Evolutionary conservation across 352 stramenopile species (phyloP).

Genomic region (Saprolegnia diclina): DNA sequence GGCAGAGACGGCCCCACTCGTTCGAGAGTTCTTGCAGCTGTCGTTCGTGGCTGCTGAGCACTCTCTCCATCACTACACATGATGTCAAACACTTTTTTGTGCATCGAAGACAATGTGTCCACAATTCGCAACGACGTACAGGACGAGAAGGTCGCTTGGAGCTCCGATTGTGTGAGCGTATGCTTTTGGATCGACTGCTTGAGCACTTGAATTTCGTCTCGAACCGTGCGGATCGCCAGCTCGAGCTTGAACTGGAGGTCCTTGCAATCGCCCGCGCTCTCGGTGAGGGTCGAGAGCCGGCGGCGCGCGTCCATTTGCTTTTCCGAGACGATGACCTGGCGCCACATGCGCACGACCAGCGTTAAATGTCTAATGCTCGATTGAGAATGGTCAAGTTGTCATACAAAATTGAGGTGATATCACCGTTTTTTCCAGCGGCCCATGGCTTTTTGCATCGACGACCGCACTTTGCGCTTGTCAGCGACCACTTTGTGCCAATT

Average conservation of each 20-base stretch:
- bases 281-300: constrained; percentile 25
- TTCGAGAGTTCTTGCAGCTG: constrained; percentile 57
- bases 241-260: constrained; percentile 47
- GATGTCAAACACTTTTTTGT: too few species aligned
- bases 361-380: neutral
- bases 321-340: constrained; percentile 9
- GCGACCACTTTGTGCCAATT: neutral
- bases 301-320: constrained; percentile 2
- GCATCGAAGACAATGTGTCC: neutral
- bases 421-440: constrained; percentile 12
- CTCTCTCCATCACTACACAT: constrained; percentile 13
- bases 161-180: neutral
- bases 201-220: constrained; percentile 1
- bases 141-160: neutral
- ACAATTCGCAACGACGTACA: neutral
- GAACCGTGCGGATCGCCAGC: constrained; percentile 34
- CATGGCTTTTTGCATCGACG: constrained; percentile 7
- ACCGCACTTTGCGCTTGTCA: neutral
- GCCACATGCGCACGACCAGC: neutral
- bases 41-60: constrained; percentile 39
- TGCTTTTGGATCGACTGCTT: constrained; percentile 6
- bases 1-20: constrained; percentile 54
- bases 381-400: neutral
- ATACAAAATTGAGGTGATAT: neutral
- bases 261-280: constrained; percentile 46